Evolutionary conservation across 768 basidiomycete genomes (phyloP).

Genomic region (Trametopsis cervina): DNA sequence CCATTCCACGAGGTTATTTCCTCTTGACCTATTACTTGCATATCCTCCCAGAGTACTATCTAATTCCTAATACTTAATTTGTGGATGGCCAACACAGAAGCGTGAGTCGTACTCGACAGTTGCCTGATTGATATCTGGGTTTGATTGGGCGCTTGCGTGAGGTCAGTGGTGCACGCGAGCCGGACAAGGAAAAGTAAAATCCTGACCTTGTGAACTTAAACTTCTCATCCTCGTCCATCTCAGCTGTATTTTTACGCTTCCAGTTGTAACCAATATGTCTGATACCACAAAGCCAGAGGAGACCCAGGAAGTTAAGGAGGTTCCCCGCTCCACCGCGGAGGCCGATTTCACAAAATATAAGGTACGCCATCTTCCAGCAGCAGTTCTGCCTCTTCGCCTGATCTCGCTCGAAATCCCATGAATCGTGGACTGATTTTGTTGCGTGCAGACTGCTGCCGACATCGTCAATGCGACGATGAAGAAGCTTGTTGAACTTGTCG

Average conservation of each 20-base stretch:
- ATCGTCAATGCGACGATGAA: conserved; percentile 82
- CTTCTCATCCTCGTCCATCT: not conserved
- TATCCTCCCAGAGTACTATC: too few species aligned
- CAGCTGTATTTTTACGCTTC: not conserved
- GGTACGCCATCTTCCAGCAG: conserved; percentile 38
- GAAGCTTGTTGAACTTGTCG: conserved; percentile 67
- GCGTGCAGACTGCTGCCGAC: conserved; percentile 74
- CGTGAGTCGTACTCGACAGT: too few species aligned
- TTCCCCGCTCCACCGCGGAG: conserved; percentile 51
- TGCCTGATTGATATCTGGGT: not conserved
- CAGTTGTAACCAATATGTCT: conserved; percentile 37
- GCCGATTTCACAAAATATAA: conserved; percentile 86
- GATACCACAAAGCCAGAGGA: conserved; percentile 43
- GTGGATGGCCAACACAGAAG: too few species aligned
- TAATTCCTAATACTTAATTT: too few species aligned
- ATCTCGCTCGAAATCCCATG: not conserved
- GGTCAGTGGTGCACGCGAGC: not conserved
- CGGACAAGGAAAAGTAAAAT: conserved; percentile 1
- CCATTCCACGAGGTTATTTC: conserved; percentile 4
- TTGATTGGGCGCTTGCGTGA: not conserved
- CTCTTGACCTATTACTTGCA: too few species aligned
- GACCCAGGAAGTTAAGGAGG: conserved; percentile 33
- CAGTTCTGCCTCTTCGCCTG: conserved; percentile 3
- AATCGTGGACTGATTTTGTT: not conserved
- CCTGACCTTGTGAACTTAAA: not conserved